Conservation (phyloP, 805 yeast species). For the Cyberlindnera mississippiensis region DNA sequence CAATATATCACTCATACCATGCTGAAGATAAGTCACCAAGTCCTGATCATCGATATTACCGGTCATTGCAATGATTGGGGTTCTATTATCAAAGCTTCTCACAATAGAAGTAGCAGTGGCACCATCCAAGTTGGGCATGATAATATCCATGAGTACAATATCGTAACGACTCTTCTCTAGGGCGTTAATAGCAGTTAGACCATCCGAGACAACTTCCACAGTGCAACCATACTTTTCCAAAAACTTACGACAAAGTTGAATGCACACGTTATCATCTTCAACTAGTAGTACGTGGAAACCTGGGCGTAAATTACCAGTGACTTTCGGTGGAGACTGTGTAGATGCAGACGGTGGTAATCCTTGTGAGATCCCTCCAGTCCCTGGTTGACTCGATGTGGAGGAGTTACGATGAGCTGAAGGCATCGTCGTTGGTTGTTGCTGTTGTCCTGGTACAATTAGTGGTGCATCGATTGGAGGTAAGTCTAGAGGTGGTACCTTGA, state of each 20-base stretch:
- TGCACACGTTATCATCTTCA: constrained; percentile 80
- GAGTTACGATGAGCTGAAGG: background rate
- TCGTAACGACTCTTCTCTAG: constrained; percentile 71
- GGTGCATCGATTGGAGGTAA: constrained; percentile 35
- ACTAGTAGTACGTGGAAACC: constrained; percentile 72
- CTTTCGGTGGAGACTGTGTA: constrained; percentile 15
- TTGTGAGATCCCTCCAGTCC: background rate
- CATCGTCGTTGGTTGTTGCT: background rate
- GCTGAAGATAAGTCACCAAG: constrained; percentile 71
- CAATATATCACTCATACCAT: constrained; percentile 89
- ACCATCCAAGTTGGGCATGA: constrained; percentile 86
- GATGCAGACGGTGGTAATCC: constrained; percentile 1
- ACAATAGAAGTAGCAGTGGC: constrained; percentile 89
- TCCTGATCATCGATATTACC: constrained; percentile 84
- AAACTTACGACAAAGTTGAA: constrained; percentile 78
- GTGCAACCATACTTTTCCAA: constrained; percentile 85
- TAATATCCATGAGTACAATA: constrained; percentile 80
- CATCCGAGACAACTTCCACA: constrained; percentile 91
- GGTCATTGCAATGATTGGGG: constrained; percentile 94
- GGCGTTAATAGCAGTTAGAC: constrained; percentile 78
- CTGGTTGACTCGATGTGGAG: background rate
- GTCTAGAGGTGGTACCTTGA: constrained; percentile 62
- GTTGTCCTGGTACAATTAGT: constrained; percentile 13
- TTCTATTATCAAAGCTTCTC: constrained; percentile 73
- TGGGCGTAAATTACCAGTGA: constrained; percentile 25